A percentile compares a stretch with the other conserved stretches of the same genome.
Conservation (phyloP, 345 rosid genomes). For the Lepidium aucheri region DNA sequence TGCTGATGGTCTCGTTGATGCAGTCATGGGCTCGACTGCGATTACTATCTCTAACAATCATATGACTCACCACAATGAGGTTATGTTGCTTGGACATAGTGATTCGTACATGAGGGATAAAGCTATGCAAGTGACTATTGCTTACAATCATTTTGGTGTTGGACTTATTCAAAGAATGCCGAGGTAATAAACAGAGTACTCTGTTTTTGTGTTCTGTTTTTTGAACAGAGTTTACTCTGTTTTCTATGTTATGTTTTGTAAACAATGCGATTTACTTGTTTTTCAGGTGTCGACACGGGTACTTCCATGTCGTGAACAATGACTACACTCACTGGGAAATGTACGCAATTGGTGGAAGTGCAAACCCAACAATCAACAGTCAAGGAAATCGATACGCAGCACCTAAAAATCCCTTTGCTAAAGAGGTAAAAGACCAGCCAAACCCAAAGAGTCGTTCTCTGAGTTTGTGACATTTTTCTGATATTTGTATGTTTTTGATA, state of each 20-base stretch:
- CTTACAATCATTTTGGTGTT: constrained; percentile 91
- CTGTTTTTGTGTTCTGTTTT: background rate
- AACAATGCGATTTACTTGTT: background rate
- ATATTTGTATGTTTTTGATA: constrained; percentile 17
- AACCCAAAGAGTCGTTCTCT: background rate
- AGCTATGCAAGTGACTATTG: constrained; percentile 92
- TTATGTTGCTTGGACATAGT: constrained; percentile 86
- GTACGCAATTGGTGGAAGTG: constrained; percentile 98
- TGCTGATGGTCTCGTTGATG: constrained; percentile 94
- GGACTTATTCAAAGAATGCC: constrained; percentile 99
- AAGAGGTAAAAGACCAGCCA: constrained; percentile 46
- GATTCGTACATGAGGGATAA: constrained; percentile 81
- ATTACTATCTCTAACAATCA: constrained; percentile 90
- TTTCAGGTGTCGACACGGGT: constrained; percentile 86
- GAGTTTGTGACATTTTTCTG: background rate
- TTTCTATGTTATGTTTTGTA: background rate
- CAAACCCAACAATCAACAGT: constrained; percentile 85
- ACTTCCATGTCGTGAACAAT: constrained; percentile 94
- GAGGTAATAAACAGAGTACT: constrained; percentile 31
- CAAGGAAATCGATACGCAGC: constrained; percentile 93
- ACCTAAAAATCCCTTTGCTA: constrained; percentile 62
- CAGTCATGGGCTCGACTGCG: constrained; percentile 95
- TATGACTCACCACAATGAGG: constrained; percentile 93
- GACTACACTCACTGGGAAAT: constrained; percentile 99
- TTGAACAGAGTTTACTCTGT: background rate